Evolutionary conservation across 1,139 yeast genomes (phyloP), one percentile per base, ranked within the genome.

Genomic region (Yamadazyma jaroonii): DNA sequence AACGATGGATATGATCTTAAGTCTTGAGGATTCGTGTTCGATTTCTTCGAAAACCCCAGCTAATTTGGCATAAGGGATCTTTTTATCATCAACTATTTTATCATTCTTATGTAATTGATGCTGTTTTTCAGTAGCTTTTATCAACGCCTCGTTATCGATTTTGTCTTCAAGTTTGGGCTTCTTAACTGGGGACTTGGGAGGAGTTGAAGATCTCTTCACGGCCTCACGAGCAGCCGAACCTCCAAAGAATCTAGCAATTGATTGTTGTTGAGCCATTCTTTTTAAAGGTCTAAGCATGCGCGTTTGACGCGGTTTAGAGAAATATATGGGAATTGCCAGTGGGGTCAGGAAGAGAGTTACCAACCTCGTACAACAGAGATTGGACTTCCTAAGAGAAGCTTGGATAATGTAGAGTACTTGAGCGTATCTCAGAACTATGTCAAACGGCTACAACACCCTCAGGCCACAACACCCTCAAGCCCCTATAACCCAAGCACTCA

Each of bases 11-110:
- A 84, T 78, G 52, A 90, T 90, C 48, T 88, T 85, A 37, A 92
- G 71, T 37, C 98, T 68, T 13, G 89, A 85, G 1, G 96, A 72
- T 29, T 89, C 95, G 1, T 70, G 59, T 53, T 89, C 97, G 37
- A 92, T 74, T 39, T 74, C 68, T 42, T 85, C 89, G 61, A 90
- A 89, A 3, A 85, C 75, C 3, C 75, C 73, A 22, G 86, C 76
- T 29, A 92, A 61, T 13, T 75, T 74, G 2, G 82, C 64, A 55
- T 88, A 90, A 6, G 81, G 78, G 14, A 84, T 70, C 26, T 59
- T 63, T 3, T 50, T 13, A 6, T 22, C 34, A 12, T 14, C 25
- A 15, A 31, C 31, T 3, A 43, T 26, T 21, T 40, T 44, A 29
- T 51, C 47, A 22, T 44, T 35, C 11, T 48, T 44, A 11, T 48